Percentiles rank a stretch among this genome's conserved stretches.
phyloP scores from a whole-genome alignment of 305 asterid species.

The Fraxinus albicans region DNA sequence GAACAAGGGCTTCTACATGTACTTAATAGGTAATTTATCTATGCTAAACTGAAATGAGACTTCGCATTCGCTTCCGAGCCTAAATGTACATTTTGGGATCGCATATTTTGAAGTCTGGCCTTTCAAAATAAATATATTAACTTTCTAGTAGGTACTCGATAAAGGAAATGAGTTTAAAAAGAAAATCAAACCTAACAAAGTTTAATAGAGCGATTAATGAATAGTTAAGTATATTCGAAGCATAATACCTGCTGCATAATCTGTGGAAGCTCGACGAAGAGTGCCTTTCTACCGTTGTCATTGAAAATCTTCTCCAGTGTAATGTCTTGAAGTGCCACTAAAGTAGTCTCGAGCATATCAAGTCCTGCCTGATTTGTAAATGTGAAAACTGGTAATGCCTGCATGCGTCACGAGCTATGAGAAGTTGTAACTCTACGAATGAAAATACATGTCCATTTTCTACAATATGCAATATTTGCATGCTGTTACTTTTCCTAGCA shows the following conservation, averaged over 20 bases:
- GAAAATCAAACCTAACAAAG: neutral
- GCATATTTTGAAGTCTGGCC: neutral
- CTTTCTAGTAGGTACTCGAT: neutral
- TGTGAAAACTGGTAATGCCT: constrained; percentile 85
- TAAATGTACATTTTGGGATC: neutral
- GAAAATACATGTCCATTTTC: neutral
- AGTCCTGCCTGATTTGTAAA: constrained; percentile 95
- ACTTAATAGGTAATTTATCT: neutral
- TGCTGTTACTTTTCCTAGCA: neutral
- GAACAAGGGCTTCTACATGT: neutral
- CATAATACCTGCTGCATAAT: constrained; percentile 75
- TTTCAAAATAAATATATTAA: neutral
- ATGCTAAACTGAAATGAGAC: neutral
- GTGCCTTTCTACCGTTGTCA: constrained; percentile 67
- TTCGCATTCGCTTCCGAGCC: neutral
- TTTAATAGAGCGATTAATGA: neutral
- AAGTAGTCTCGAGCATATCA: constrained; percentile 93
- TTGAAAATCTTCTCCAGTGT: constrained; percentile 78
- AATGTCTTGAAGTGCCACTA: constrained; percentile 87
- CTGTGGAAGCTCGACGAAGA: constrained; percentile 84
- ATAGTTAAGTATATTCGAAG: neutral
- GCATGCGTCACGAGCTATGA: constrained; percentile 13
- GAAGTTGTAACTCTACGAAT: neutral
- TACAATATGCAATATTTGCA: neutral
- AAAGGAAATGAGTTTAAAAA: neutral